These are phyloP conservation scores for Cordyceps tenuipes DNA, from an alignment of 2,329 filamentous ascomycete species.

Conservation along the genomic window DNA sequence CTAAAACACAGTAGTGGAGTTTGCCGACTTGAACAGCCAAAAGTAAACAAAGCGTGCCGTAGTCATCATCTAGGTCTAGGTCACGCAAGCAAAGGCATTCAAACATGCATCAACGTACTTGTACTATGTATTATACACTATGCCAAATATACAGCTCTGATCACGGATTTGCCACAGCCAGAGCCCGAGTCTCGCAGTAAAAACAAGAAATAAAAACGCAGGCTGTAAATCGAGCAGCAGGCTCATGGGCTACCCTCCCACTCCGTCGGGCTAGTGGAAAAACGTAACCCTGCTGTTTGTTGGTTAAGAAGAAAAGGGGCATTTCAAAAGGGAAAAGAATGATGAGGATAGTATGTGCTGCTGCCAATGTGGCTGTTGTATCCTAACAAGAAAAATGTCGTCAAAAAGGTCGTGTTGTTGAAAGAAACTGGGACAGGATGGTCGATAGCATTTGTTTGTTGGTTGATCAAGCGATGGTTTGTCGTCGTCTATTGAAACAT, in stretches of 20 bases:
- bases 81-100: no score
- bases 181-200: neutral
- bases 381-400: slow-evolving; percentile 13
- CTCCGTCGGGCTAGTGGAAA: neutral
- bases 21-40: no score
- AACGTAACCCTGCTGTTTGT: neutral
- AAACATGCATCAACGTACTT: slow-evolving; percentile 7
- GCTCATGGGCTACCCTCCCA: neutral
- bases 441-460: neutral
- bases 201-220: neutral
- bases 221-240: neutral
- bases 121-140: slow-evolving; percentile 27
- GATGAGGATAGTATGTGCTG: slow-evolving; percentile 10
- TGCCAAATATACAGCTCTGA: slow-evolving; percentile 26
- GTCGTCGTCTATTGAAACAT: slow-evolving; percentile 26
- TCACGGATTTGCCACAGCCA: slow-evolving; percentile 7
- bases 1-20: no score
- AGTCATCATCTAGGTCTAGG: no score
- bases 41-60: no score
- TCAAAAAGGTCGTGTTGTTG: slow-evolving; percentile 10
- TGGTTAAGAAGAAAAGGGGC: neutral
- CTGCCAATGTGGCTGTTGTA: slow-evolving; percentile 7
- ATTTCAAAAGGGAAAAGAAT: slow-evolving; percentile 10
- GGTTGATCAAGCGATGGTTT: neutral
- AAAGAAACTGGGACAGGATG: slow-evolving; percentile 7